phyloP scores from a whole-genome alignment of 352 stramenopile genomes.

The Elongisporangium senticosum region DNA sequence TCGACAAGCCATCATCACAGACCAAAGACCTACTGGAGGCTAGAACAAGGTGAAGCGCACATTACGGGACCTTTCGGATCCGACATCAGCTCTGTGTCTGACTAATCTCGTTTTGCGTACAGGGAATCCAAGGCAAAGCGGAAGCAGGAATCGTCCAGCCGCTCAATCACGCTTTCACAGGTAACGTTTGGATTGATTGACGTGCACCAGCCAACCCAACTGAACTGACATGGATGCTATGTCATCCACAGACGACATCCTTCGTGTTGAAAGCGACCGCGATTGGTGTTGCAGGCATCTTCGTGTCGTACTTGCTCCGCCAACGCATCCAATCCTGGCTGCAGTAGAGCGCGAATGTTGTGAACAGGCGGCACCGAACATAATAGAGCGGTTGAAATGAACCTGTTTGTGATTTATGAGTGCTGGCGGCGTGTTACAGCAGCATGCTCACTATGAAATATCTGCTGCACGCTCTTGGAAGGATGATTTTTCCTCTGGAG shows the following conservation, averaged over 20 bases:
- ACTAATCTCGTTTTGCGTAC: background rate
- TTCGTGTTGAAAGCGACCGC: constrained; percentile 19
- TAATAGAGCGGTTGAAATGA: background rate
- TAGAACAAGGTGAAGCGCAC: constrained; percentile 14
- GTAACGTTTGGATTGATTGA: background rate
- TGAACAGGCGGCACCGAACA: background rate
- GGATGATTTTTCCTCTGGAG: background rate
- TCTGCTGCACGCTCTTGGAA: background rate
- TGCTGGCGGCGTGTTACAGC: background rate
- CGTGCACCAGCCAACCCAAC: background rate
- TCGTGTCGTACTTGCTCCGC: constrained; percentile 26
- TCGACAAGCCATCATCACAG: constrained; percentile 17
- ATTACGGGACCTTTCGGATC: background rate
- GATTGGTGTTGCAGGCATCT: constrained; percentile 23
- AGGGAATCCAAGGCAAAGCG: background rate
- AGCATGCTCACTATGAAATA: background rate
- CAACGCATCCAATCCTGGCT: constrained; percentile 15
- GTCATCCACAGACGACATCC: constrained; percentile 4
- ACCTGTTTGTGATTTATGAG: background rate
- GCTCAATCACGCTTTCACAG: background rate
- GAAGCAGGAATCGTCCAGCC: background rate
- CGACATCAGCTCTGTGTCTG: background rate
- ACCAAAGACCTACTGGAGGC: constrained; percentile 17
- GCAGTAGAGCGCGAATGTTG: constrained; percentile 5
- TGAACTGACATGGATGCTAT: background rate